Base-by-base conservation (phyloP, 1,139 yeast genomes). In the Debaryomyces psychrophilus region DNA sequence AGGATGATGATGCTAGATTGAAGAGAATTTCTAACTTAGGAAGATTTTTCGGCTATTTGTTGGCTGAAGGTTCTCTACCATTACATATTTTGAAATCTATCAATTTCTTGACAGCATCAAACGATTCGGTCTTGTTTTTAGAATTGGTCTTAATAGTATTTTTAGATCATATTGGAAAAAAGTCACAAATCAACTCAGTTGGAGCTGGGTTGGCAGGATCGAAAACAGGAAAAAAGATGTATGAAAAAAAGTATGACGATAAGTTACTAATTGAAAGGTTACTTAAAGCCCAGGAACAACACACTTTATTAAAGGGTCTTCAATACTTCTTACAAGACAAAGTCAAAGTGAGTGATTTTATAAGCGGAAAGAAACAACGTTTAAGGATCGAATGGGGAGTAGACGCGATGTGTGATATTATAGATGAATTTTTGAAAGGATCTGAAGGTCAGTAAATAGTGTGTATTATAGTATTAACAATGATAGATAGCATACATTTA, bases 301-400 rank as follows among this genome's bases (percentile, higher is more conserved):
- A 76, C 1, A 70, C 79, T 1, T 64, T 89, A 26, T 63, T 90
- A 44, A 80, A 86, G 59, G 97, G 97, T 3, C 62, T 92, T 36
- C 87, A 81, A 55, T 85, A 81, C 62, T 87, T 90, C 62, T 65
- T 87, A 44, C 76, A 73, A 36, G 79, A 81, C 48, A 78, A 76
- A 39, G 76, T 85, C 9, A 67, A 69, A 45, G 64, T 64, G 15
- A 77, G 85, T 59, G 77, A 72, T 38, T 72, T 85, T 39, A 64
- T 83, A n/a, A 68, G 71, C 36, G 82, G 87, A 5, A 75, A 73
- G 50, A 83, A 81, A 56, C 92, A 86, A 58, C 69, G 62, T 36
- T 76, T 73, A 50, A 76, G 95, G 61, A 76, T 87, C 7, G 74
- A 76, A 33, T 89, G 96, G 96, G 96, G 87, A 2, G 75, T 79